Evolutionary conservation across 805 yeast genomes (phyloP).

Genomic region (Torulaspora franciscae): DNA sequence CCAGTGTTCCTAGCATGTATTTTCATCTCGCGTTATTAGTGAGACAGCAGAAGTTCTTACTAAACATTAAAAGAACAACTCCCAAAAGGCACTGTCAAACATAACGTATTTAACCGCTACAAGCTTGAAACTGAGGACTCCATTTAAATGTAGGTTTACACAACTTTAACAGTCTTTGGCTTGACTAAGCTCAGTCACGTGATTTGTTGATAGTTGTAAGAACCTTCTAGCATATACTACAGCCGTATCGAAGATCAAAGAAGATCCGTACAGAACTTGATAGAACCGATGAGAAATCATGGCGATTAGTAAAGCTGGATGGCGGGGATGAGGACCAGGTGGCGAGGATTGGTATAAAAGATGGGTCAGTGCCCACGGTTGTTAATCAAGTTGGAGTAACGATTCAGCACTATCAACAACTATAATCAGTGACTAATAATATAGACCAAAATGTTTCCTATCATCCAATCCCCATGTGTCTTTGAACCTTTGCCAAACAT

Average conservation of each 20-base stretch:
- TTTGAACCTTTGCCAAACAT: conserved; percentile 24
- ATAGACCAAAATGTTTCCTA: conserved; percentile 17
- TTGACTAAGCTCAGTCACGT: background rate
- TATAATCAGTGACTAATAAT: background rate
- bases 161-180: no score
- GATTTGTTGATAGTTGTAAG: background rate
- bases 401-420: background rate
- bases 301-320: background rate
- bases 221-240: conserved; percentile 4
- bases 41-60: background rate
- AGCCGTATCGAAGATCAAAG: conserved; percentile 6
- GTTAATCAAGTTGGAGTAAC: background rate
- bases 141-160: background rate
- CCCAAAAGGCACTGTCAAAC: no score
- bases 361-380: background rate
- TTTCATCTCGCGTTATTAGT: background rate
- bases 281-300: background rate
- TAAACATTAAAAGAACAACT: no score
- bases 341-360: conserved; percentile 1
- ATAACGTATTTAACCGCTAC: no score
- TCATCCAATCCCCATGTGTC: conserved; percentile 24
- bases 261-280: conserved; percentile 2
- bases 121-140: no score
- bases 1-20: no score
- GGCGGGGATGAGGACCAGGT: conserved; percentile 1